Evolutionary conservation across 305 asterid genomes (phyloP).

Genomic region (Fraxinus platypoda): DNA sequence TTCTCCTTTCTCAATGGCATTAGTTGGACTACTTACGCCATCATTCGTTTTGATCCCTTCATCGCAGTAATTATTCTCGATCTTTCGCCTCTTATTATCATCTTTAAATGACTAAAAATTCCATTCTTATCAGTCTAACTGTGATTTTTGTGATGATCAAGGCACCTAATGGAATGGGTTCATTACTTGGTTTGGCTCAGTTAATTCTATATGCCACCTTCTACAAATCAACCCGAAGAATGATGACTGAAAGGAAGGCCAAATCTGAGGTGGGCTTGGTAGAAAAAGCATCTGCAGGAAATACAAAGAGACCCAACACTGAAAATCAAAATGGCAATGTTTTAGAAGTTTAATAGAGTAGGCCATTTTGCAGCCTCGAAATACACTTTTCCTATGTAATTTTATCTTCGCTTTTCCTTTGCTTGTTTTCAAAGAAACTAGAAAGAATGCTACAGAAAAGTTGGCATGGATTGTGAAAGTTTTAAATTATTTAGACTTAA

Average conservation of each 20-base stretch:
- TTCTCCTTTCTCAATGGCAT: slow-evolving; percentile 56
- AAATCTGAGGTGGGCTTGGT: slow-evolving; percentile 41
- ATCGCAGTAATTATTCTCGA: slow-evolving; percentile 41
- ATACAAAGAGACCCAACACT: background rate
- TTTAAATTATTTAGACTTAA: too few relatives aligned
- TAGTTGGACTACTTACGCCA: slow-evolving; percentile 64
- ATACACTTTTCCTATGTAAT: background rate
- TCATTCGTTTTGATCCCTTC: slow-evolving; percentile 63
- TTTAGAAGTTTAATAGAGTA: background rate
- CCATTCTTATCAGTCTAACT: background rate
- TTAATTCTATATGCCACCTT: slow-evolving; percentile 59
- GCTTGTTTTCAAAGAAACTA: background rate
- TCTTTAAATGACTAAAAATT: background rate
- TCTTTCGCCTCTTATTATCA: background rate
- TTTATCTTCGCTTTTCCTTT: background rate
- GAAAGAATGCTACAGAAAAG: background rate
- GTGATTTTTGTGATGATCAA: slow-evolving; percentile 20
- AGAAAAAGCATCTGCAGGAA: slow-evolving; percentile 20
- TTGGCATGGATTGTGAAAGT: background rate
- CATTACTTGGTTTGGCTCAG: slow-evolving; percentile 67
- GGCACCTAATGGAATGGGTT: slow-evolving; percentile 75
- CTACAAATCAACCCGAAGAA: slow-evolving; percentile 59
- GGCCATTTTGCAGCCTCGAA: background rate
- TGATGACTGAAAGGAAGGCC: slow-evolving; percentile 48
- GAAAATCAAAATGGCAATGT: background rate